Evolutionary conservation across 2,329 filamentous ascomycete species (phyloP).

Genomic region (Zasmidium angulare): DNA sequence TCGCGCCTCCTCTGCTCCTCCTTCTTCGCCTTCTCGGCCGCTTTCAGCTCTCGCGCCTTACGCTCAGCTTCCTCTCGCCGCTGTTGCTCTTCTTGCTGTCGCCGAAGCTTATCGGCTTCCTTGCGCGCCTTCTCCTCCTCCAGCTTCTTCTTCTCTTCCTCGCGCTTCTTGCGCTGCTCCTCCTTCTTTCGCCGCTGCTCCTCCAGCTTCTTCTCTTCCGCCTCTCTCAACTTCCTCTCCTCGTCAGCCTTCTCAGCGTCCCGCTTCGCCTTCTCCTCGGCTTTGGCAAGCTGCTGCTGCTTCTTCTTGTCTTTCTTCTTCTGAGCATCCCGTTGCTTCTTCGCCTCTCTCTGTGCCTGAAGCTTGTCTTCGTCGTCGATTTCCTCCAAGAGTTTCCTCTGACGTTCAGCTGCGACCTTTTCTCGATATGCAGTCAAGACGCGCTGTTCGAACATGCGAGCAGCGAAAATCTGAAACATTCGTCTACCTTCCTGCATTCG

Average conservation of each 20-base stretch:
- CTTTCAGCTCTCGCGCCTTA: constrained; percentile 76
- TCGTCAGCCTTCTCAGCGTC: constrained; percentile 89
- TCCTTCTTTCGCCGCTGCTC: constrained; percentile 81
- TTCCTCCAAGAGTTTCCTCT: constrained; percentile 86
- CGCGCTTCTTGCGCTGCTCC: constrained; percentile 87
- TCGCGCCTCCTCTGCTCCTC: constrained; percentile 75
- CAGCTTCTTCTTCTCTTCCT: constrained; percentile 83
- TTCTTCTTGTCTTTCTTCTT: constrained; percentile 93
- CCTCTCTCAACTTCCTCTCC: constrained; percentile 71
- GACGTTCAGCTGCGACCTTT: constrained; percentile 90
- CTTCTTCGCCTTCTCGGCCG: constrained; percentile 75
- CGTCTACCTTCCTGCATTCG: constrained; percentile 97
- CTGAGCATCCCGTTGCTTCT: constrained; percentile 90
- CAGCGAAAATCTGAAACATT: constrained; percentile 99
- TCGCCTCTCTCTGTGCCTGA: constrained; percentile 78
- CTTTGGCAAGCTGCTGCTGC: constrained; percentile 80
- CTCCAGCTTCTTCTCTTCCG: constrained; percentile 75
- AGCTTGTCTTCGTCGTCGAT: constrained; percentile 79
- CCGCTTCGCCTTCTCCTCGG: constrained; percentile 85
- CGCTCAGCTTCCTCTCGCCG: constrained; percentile 82
- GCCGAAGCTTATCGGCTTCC: constrained; percentile 78
- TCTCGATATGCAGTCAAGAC: constrained; percentile 97
- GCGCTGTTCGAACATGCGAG: constrained; percentile 97
- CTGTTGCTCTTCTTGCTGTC: constrained; percentile 80
- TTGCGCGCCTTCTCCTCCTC: constrained; percentile 84